A percentile compares a stretch with the other conserved stretches of the same genome.
Conservation (phyloP, 768 basidiomycete genomes). For the Termitomyces heimii region DNA sequence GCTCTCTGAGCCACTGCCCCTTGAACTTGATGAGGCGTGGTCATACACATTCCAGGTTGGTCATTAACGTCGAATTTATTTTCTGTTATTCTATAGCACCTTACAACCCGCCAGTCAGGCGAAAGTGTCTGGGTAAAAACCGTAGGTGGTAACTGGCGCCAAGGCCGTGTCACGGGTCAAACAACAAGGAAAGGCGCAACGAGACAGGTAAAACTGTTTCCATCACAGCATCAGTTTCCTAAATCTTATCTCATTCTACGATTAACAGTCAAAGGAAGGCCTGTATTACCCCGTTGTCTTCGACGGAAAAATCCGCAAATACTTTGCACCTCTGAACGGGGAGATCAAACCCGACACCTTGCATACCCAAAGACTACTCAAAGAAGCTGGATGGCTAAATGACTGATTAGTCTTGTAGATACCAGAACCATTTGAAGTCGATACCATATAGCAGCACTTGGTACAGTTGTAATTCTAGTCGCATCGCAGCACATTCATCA, state of each 20-base stretch:
- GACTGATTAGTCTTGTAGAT: slow-evolving; percentile 3
- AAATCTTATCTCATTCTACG: neutral
- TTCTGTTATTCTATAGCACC: neutral
- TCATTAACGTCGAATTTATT: slow-evolving; percentile 1
- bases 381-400: slow-evolving; percentile 41
- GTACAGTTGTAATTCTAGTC: neutral
- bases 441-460: neutral
- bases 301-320: slow-evolving; percentile 44
- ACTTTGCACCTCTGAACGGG: slow-evolving; percentile 58
- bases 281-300: slow-evolving; percentile 52
- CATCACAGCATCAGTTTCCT: neutral
- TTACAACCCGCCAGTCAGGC: slow-evolving; percentile 14
- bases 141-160: slow-evolving; percentile 43
- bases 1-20: slow-evolving; percentile 24
- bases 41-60: slow-evolving; percentile 47
- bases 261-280: slow-evolving; percentile 33
- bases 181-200: slow-evolving; percentile 39
- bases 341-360: slow-evolving; percentile 57
- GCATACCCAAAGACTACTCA: slow-evolving; percentile 40
- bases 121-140: slow-evolving; percentile 50
- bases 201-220: slow-evolving; percentile 32
- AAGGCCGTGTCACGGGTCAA: slow-evolving; percentile 41
- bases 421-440: neutral
- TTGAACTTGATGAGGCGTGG: slow-evolving; percentile 44
- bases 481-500: neutral